Evolutionary conservation across 257 asterid genomes (phyloP), one percentile per base, ranked within the genome.

Genomic region (Plantago major): DNA sequence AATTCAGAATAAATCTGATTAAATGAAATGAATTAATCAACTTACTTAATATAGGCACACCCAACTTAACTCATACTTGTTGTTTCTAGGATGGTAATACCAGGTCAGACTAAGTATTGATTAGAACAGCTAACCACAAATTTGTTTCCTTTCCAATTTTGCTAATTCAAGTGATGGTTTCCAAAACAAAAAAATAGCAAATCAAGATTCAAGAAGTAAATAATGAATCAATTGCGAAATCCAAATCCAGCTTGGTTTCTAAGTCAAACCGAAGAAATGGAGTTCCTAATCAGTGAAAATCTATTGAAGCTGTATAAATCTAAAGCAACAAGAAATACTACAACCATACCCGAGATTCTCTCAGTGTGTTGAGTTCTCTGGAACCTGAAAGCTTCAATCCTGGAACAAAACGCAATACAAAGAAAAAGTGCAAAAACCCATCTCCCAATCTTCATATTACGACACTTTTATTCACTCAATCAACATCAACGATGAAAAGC

Each of bases 271-370:
- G 26, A 22, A 22, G 26, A 22, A 22, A 22, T 22, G 26, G 26
- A 33, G 5, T 3, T 2, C 37, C 37, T 30, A 30, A 30, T 30
- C 37, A 30, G 40, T 4, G 6, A 5, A 33, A 33, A 33, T 33
- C 5, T 33, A 33, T 30, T 30, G 37, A 30, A 30, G 37, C 3
- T 33, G 6, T 33, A 33, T 7, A 33, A 33, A 33, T 33, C 42
- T 30, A 26, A 9, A 33, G n/a, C 30, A 55, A 48, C 42, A 59
- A 60, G 67, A 72, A n/a, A n/a, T n/a, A n/a, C n/a, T n/a, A n/a
- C n/a, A n/a, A n/a, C n/a, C 65, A 11, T 72, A 76, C 81, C 81
- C 11, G 81, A 76, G 70, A 76, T 76, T 62, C 81, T 72, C 78
- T 76, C 81, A 42, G 78, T 76, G 33, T 62, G 69, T 33, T 72